Evolutionary conservation across 2,329 filamentous ascomycete species (phyloP).

Genomic region (Ophiostoma sp.): DNA sequence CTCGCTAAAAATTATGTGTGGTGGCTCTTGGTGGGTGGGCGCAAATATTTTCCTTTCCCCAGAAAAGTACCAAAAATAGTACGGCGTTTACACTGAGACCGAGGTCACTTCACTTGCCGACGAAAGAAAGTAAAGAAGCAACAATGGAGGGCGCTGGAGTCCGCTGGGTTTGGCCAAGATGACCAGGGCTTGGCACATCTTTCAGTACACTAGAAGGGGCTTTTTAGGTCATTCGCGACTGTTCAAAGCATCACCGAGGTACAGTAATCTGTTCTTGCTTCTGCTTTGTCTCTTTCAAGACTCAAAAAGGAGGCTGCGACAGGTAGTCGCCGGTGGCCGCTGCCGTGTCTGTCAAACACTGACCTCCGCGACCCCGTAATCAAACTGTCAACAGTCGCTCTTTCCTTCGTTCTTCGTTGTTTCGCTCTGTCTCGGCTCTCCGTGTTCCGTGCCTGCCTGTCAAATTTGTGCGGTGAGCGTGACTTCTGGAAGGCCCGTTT

Average conservation of each 20-base stretch:
- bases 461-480: background rate
- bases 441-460: background rate
- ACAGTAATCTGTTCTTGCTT: background rate
- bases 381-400: background rate
- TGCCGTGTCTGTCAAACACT: background rate
- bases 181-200: background rate
- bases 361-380: constrained; percentile 6
- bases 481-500: background rate
- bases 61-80: constrained; percentile 17
- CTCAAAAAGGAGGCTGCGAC: background rate
- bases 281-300: background rate
- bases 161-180: background rate
- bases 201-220: background rate
- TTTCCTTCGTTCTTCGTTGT: background rate
- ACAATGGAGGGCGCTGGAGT: background rate
- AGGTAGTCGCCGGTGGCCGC: constrained; percentile 8
- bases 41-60: background rate
- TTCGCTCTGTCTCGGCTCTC: background rate
- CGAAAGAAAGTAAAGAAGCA: background rate
- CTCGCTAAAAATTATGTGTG: background rate
- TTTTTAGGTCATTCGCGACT: constrained; percentile 6
- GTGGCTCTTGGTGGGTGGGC: background rate
- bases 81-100: background rate
- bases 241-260: background rate
- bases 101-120: background rate